Percentiles rank a stretch among this genome's conserved stretches.
Conservation (phyloP, 106 monocot genomes). For the Dendrobium nobile region DNA sequence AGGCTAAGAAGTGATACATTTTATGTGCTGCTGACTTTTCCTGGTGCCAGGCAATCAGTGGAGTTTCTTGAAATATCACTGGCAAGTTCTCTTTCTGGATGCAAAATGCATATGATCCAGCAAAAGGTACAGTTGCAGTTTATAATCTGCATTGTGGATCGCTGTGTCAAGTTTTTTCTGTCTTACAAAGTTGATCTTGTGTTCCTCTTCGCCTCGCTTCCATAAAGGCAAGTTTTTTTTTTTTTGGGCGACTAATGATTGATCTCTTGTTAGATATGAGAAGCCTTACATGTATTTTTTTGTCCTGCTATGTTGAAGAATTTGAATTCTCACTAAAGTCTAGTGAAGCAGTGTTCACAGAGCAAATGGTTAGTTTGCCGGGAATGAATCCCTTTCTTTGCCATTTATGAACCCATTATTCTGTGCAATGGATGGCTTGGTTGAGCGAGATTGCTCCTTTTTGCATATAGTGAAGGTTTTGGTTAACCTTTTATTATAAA, state of each 20-base stretch:
- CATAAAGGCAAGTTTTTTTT: not conserved
- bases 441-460: too few relatives aligned
- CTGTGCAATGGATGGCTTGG: not conserved
- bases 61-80: not conserved
- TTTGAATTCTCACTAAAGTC: not conserved
- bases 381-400: not conserved
- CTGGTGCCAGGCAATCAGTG: not conserved
- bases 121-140: not conserved
- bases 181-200: not conserved
- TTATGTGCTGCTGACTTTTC: too few relatives aligned
- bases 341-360: not conserved
- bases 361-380: not conserved
- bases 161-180: not conserved
- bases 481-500: too few relatives aligned
- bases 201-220: not conserved
- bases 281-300: not conserved
- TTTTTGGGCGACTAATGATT: not conserved
- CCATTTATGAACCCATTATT: not conserved
- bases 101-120: not conserved
- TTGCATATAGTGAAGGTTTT: too few relatives aligned
- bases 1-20: slow-evolving; percentile 3
- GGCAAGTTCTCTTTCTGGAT: not conserved
- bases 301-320: not conserved
- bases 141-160: not conserved
- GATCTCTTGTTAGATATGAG: not conserved